Evolutionary conservation across 1,139 yeast species (phyloP), one percentile per base, ranked within the genome.

Genomic region (Suhomyces bokatorum): DNA sequence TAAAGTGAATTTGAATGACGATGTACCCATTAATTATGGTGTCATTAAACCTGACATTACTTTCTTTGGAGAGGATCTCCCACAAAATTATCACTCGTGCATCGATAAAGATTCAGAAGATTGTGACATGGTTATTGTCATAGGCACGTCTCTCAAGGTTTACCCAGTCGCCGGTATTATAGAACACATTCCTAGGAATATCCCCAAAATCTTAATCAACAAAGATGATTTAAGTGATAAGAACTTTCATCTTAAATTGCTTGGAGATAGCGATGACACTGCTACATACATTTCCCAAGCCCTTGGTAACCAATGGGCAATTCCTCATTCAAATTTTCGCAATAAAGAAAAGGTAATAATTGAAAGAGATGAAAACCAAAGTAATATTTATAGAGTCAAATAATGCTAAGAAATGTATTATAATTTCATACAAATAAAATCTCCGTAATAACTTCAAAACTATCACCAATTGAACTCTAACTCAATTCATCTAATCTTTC

Each of bases 121-220:
- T 15, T 88, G 97, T 67, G 98, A 93, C 65, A 68, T 93, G 50
- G 69, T 91, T 33, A 75, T 93, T 6, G 86, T 96, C 62, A 83
- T 90, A 16, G 99, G 99, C 12, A 93, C 99, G 0, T 90, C 98
- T 16, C 73, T 93, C 45, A 89, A 90, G 60, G 99, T 93, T 16
- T 89, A 96, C 0, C 99, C 99, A 0, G 98, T 93, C n/a, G 85
- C 93, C 37, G 91, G 89, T 47, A 87, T 93, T 38, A 90, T 89
- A 8, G 82, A 87, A 45, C 74, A 80, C 63, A 64, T 90, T 1
- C 85, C 87, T 0, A 75, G 76, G 8, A 62, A 75, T 22, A 81
- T 89, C 2, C 98, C 97, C 0, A 96, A 89, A 59, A 74, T 93
- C 4, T 72, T 89, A 45, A 86, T 93, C 48, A 89, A 90, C 59